Percentiles rank a stretch among this genome's conserved stretches.
phyloP scores from a whole-genome alignment of 768 basidiomycete genomes.

The Trametes elegans region DNA sequence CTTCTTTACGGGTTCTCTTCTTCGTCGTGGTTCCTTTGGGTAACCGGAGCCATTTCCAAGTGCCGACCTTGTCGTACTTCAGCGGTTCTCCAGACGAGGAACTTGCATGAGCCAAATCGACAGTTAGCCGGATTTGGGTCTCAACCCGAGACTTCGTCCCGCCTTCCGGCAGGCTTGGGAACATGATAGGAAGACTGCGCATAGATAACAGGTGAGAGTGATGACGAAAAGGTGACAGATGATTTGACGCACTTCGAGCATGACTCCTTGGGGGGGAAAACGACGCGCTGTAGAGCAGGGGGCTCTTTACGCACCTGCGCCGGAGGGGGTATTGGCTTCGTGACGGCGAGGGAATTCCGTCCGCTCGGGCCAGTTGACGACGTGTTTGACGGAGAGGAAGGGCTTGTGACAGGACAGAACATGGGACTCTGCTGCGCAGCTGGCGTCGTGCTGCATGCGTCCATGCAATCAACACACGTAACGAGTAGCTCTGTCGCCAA shows the following conservation, averaged over 20 bases:
- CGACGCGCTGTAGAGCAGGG: constrained; percentile 54
- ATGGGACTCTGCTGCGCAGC: constrained; percentile 7
- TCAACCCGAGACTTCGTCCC: constrained; percentile 95
- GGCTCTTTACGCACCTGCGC: constrained; percentile 56
- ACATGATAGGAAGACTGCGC: constrained; percentile 71
- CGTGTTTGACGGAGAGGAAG: neutral
- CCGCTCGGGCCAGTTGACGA: neutral
- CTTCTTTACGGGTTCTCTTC: constrained; percentile 79
- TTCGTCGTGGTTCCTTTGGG: constrained; percentile 84
- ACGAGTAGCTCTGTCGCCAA: constrained; percentile 15
- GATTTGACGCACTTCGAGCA: constrained; percentile 63
- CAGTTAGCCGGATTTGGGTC: constrained; percentile 84
- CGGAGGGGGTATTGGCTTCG: constrained; percentile 67
- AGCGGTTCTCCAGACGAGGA: constrained; percentile 54
- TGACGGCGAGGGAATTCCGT: constrained; percentile 33
- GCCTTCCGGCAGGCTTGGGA: constrained; percentile 76
- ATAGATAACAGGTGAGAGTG: no score
- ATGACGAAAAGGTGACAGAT: neutral
- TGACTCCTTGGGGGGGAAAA: constrained; percentile 69
- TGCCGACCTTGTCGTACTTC: constrained; percentile 80
- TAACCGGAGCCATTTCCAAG: constrained; percentile 85
- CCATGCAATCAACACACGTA: neutral
- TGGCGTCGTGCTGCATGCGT: constrained; percentile 5
- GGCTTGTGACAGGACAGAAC: constrained; percentile 17
- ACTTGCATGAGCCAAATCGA: constrained; percentile 73